phyloP scores from a whole-genome alignment of 441 rosid genomes.

The Cnidoscolus chayamansa region DNA sequence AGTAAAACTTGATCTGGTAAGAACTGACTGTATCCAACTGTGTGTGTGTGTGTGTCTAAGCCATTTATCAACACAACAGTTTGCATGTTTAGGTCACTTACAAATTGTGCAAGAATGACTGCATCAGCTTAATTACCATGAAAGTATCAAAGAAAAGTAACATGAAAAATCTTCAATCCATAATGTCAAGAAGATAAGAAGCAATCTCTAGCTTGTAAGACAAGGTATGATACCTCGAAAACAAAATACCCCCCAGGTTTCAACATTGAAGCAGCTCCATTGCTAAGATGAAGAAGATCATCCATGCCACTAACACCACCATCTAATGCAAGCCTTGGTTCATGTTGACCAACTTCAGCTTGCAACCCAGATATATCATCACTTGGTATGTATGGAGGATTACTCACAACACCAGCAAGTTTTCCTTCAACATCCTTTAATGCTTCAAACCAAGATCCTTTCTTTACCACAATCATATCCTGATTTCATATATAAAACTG shows the following conservation, averaged over 20 bases:
- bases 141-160: not conserved
- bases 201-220: not conserved
- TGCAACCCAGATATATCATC: constrained; percentile 58
- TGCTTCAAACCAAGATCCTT: constrained; percentile 89
- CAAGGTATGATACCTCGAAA: constrained; percentile 53
- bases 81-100: not conserved
- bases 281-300: constrained; percentile 63
- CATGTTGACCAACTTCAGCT: constrained; percentile 89
- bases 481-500: constrained; percentile 26
- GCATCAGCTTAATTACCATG: not conserved
- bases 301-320: constrained; percentile 73
- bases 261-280: constrained; percentile 62
- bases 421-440: constrained; percentile 57
- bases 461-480: constrained; percentile 54
- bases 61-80: not conserved
- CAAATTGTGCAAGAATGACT: not conserved
- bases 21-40: not conserved
- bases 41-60: not conserved
- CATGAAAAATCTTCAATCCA: not conserved
- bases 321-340: constrained; percentile 82
- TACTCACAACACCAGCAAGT: constrained; percentile 75
- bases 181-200: not conserved
- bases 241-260: constrained; percentile 75
- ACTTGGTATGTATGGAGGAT: constrained; percentile 89
- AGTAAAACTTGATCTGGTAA: not conserved